phyloP scores from a whole-genome alignment of 2,329 filamentous ascomycete genomes.

The Colletotrichum filicis region DNA sequence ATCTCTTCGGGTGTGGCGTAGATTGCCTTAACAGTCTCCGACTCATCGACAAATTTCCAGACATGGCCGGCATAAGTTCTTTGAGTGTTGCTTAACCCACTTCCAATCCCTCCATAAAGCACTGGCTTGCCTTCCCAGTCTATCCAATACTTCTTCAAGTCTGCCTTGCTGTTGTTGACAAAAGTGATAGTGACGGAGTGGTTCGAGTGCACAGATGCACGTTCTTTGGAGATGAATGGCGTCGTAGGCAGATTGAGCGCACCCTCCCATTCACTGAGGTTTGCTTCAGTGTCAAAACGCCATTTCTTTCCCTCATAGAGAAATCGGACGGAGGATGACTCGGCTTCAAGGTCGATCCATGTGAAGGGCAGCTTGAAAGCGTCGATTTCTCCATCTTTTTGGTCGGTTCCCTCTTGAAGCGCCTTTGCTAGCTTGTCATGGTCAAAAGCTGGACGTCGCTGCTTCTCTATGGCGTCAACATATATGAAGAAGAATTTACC shows the following conservation, averaged over 20 bases:
- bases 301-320: slow-evolving; percentile 30
- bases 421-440: slow-evolving; percentile 38
- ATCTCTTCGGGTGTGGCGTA: not conserved
- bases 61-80: slow-evolving; percentile 27
- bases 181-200: slow-evolving; percentile 37
- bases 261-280: not conserved
- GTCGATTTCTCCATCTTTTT: slow-evolving; percentile 23
- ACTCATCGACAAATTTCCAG: slow-evolving; percentile 27
- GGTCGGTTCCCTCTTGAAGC: not conserved
- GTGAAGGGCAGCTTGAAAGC: slow-evolving; percentile 37
- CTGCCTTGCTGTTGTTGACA: slow-evolving; percentile 38
- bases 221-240: slow-evolving; percentile 34
- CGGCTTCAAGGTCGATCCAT: slow-evolving; percentile 37
- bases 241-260: slow-evolving; percentile 25
- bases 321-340: slow-evolving; percentile 37
- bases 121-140: slow-evolving; percentile 36
- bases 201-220: slow-evolving; percentile 34
- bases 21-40: slow-evolving; percentile 33
- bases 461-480: slow-evolving; percentile 36
- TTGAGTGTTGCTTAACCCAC: not conserved
- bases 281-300: not conserved
- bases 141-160: slow-evolving; percentile 40
- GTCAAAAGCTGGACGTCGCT: slow-evolving; percentile 37
- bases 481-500: slow-evolving; percentile 39
- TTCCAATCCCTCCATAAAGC: slow-evolving; percentile 22